Evolutionary conservation across 2,329 filamentous ascomycete species (phyloP).

Genomic region (Ceratocystis eucalypticola): DNA sequence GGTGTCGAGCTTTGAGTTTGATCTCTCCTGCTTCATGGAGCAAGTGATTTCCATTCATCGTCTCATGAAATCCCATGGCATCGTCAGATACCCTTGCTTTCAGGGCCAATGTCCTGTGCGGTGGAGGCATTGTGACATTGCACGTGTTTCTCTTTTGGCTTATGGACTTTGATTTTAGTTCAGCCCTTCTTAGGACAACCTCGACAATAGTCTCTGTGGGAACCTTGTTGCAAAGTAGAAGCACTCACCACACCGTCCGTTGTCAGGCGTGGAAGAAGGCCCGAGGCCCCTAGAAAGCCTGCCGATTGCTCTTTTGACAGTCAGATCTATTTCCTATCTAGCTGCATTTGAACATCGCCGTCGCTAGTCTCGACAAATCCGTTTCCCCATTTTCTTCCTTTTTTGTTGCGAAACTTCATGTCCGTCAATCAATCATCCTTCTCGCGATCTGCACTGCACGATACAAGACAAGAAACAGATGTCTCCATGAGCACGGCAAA

Average conservation of each 20-base stretch:
- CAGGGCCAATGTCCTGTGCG: neutral
- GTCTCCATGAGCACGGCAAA: neutral
- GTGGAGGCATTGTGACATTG: neutral
- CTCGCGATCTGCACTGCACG: conserved; percentile 1
- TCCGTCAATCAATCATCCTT: neutral
- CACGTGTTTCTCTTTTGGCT: neutral
- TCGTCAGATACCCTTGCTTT: neutral
- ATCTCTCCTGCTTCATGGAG: conserved; percentile 3
- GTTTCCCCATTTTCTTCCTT: conserved; percentile 4
- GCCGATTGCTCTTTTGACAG: conserved; percentile 9
- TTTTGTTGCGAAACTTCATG: neutral
- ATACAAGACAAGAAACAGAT: conserved; percentile 2
- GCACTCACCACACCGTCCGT: neutral
- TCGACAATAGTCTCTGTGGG: neutral
- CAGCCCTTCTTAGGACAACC: neutral
- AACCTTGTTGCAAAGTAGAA: neutral
- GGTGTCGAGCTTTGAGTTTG: neutral
- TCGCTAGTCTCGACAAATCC: neutral
- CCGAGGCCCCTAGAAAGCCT: neutral
- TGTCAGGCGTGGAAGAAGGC: conserved; percentile 6
- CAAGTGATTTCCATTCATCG: conserved; percentile 6
- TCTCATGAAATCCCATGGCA: neutral
- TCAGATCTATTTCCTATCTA: conserved; percentile 5
- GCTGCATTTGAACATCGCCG: neutral
- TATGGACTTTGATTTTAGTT: neutral